Conservation (phyloP, 805 yeast genomes). For the Millerozyma acaciae region DNA sequence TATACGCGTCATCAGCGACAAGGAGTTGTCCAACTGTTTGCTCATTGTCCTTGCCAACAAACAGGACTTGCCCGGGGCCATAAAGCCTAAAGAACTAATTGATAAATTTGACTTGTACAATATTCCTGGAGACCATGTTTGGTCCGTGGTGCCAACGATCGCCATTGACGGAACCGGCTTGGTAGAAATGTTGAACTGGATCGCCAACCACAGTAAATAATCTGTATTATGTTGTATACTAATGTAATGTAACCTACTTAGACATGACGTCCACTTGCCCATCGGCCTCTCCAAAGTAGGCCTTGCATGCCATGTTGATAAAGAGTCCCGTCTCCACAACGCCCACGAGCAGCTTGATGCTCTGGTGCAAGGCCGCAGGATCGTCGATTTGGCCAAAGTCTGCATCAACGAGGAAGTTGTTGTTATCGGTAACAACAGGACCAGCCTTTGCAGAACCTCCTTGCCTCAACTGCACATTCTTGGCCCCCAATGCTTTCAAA, state of each 20-base stretch:
- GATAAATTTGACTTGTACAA: slow-evolving; percentile 62
- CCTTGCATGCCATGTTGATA: slow-evolving; percentile 66
- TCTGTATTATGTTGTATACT: neutral
- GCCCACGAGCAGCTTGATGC: slow-evolving; percentile 77
- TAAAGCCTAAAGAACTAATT: slow-evolving; percentile 77
- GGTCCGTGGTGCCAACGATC: slow-evolving; percentile 90
- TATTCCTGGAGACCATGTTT: slow-evolving; percentile 61
- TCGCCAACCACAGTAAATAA: slow-evolving; percentile 55
- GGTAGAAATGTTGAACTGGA: slow-evolving; percentile 84
- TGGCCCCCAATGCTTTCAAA: slow-evolving; percentile 61
- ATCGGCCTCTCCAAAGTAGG: slow-evolving; percentile 83
- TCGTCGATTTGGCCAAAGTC: slow-evolving; percentile 74
- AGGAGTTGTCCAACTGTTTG: slow-evolving; percentile 77
- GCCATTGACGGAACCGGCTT: slow-evolving; percentile 89
- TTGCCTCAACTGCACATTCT: slow-evolving; percentile 62
- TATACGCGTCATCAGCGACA: slow-evolving; percentile 72
- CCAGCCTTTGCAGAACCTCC: slow-evolving; percentile 96
- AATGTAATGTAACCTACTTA: neutral
- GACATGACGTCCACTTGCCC: slow-evolving; percentile 45
- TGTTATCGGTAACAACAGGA: slow-evolving; percentile 93
- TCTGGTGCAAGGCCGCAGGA: slow-evolving; percentile 50
- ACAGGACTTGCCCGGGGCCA: slow-evolving; percentile 70
- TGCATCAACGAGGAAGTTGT: slow-evolving; percentile 89
- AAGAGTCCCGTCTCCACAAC: slow-evolving; percentile 96
- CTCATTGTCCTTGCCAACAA: slow-evolving; percentile 85